Evolutionary conservation across 208 protist species (phyloP), one percentile per base, ranked within the genome.

Genomic region (Trichomonas tenax): DNA sequence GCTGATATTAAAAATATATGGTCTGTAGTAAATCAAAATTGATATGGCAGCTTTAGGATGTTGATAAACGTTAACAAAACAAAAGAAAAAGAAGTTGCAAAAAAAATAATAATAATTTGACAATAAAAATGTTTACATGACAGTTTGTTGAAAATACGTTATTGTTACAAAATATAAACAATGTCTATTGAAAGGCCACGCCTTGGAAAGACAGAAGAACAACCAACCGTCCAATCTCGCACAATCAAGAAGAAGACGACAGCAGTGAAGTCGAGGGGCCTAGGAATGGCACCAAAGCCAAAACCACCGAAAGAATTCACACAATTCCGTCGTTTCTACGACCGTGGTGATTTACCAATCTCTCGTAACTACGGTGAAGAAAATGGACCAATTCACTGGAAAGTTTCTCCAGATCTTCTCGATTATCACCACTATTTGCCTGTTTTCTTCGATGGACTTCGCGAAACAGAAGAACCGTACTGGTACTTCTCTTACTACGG

Each of bases 341-440:
- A 99, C 90, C 97, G 99, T 38, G 99, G 99, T 36, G 99, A 99
- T 97, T 97, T 99, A 34, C 99, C 99, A 0, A 98, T 99, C 34
- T 98, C 98, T 81, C 98, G 99, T 81, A 98, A 99, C 96, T 99
- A 99, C 97, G 96, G 97, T 44, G 98, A 98, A 34, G 97, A 97
- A 23, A 97, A 97, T 34, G 99, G 99, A 96, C 97, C 98, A 45
- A 98, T 99, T 48, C 97, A 98, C 41, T 99, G 99, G 99, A 99
- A 99, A 96, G 98, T 99, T 44, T 98, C 99, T 96, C 98, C 99
- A 31, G 97, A 98, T 51, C 98, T 99, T 97, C 97, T 99, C 63
- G 99, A 99, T 97, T 99, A 99, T 97, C 98, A 99, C 97, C 99
- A 99, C 97, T 99, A 99, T 97, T 98, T 99, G 31, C 99, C 99